Evolutionary conservation across 345 rosid species (phyloP).

Genomic region (Citrus cavaleriei): DNA sequence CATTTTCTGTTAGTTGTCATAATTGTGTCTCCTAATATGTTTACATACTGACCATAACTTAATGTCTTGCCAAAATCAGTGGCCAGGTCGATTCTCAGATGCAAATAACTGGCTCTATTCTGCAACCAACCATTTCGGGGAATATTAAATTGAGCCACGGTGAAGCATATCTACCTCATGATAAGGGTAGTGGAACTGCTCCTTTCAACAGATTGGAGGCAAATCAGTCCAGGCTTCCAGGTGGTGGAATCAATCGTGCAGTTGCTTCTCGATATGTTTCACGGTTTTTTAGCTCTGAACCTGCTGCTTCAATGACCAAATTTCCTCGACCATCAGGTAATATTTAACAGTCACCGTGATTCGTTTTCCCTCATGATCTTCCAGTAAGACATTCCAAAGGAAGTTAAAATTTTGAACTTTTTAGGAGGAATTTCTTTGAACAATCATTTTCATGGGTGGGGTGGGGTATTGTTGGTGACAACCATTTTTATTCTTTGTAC

Average conservation of each 20-base stretch:
- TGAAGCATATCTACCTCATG: conserved; percentile 98
- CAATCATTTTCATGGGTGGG: background rate
- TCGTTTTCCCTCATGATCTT: background rate
- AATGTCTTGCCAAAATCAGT: conserved; percentile 42
- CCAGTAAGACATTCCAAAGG: background rate
- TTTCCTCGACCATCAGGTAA: conserved; percentile 65
- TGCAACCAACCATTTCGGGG: conserved; percentile 96
- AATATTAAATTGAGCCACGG: conserved; percentile 92
- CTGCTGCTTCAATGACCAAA: conserved; percentile 54
- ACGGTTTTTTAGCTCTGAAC: conserved; percentile 69
- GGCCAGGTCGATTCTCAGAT: conserved; percentile 96
- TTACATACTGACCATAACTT: background rate
- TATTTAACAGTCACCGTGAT: conserved; percentile 6
- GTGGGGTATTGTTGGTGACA: background rate
- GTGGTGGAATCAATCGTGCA: conserved; percentile 62
- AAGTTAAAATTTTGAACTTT: background rate
- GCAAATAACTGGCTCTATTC: conserved; percentile 87
- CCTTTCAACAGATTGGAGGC: conserved; percentile 71
- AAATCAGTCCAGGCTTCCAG: conserved; percentile 63
- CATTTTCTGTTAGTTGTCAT: background rate
- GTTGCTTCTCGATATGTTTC: conserved; percentile 90
- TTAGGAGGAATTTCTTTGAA: background rate
- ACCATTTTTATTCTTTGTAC: background rate
- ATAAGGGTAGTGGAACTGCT: conserved; percentile 78
- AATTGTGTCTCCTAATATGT: background rate